Conservation (phyloP, 768 basidiomycete species). For the Hortiboletus flavorubellus region DNA sequence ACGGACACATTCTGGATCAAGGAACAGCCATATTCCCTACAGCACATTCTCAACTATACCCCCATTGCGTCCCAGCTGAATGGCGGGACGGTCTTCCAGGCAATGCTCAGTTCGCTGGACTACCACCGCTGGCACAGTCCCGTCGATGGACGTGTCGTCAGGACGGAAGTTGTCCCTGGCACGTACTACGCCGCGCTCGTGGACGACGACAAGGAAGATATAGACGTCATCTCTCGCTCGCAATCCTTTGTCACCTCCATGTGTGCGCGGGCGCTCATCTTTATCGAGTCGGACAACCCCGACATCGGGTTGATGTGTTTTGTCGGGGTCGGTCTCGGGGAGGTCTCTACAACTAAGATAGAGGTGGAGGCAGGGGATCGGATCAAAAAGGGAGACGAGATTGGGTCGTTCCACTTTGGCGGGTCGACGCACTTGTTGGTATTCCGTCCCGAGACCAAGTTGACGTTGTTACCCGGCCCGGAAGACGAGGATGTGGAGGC, state of each 20-base stretch:
- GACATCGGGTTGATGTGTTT: slow-evolving; percentile 57
- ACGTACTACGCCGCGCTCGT: slow-evolving; percentile 46
- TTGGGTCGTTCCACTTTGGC: slow-evolving; percentile 65
- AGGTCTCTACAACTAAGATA: slow-evolving; percentile 58
- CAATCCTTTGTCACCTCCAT: slow-evolving; percentile 39
- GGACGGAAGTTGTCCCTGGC: slow-evolving; percentile 46
- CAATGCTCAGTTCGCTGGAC: slow-evolving; percentile 49
- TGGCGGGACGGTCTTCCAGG: slow-evolving; percentile 54
- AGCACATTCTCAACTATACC: slow-evolving; percentile 49
- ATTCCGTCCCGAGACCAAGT: slow-evolving; percentile 36
- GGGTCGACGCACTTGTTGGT: slow-evolving; percentile 50
- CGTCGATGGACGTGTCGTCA: slow-evolving; percentile 42
- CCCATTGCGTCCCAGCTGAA: slow-evolving; percentile 39
- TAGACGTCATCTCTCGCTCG: slow-evolving; percentile 14
- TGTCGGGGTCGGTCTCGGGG: slow-evolving; percentile 57
- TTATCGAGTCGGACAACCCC: slow-evolving; percentile 54
- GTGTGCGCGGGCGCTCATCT: slow-evolving; percentile 54
- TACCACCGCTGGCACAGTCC: slow-evolving; percentile 68
- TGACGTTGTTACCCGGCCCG: slow-evolving; percentile 14
- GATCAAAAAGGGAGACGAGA: slow-evolving; percentile 51
- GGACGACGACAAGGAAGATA: slow-evolving; percentile 6
- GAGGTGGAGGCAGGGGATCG: slow-evolving; percentile 43
- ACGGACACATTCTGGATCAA: slow-evolving; percentile 59
- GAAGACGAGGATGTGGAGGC: neutral
- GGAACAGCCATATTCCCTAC: slow-evolving; percentile 56